Base-by-base conservation (phyloP, 1,139 yeast species). In the Geotrichum fermentans region DNA sequence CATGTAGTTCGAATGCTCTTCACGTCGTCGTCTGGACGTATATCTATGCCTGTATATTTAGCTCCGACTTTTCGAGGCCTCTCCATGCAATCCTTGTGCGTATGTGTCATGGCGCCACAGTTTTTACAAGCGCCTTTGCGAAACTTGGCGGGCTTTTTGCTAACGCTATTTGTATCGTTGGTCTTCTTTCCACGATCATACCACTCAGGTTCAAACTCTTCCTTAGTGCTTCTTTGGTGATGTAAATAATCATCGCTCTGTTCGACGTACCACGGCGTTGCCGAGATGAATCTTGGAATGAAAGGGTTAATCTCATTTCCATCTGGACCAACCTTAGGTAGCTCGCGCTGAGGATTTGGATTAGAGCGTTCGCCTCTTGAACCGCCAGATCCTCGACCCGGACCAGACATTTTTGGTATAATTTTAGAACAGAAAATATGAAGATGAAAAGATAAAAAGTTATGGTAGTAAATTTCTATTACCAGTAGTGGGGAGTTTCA, bases 101-200 rank as follows among this genome's bases (percentile, higher is more conserved):
- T 61, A 59, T 78, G 83, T 26, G 69, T 63, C 58, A 63, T 59
- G 33, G 78, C 72, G 1, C 82, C 82, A 57, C 83, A 78, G 57
- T 77, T 77, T 10, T 67, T 68, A 58, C 83, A 78, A 0, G 72
- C 73, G 7, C 74, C 74, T 44, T 66, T 68, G 28, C 70, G 61
- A 40, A 59, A 66, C 52, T 63, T 65, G 14, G 65, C 66, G 8
- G 69, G 63, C 36, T 53, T 54, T 41, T 30, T 18, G 14, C 16
- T 17, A 41, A 40, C 37, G 32, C 40, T 42, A 38, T 55, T 45
- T 6, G 6, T 10, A 24, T 24, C 28, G 28, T 24, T 10, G 8
- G 6, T 10, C 28, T 24, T 24, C 28, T 55, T 54, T 4, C 70
- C 67, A 14, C 70, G 60, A 40, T 57, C 61, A 53, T 62, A 62